phyloP scores from a whole-genome alignment of 371 early-diverging fungal species.

The Lichtheimia hyalospora region DNA sequence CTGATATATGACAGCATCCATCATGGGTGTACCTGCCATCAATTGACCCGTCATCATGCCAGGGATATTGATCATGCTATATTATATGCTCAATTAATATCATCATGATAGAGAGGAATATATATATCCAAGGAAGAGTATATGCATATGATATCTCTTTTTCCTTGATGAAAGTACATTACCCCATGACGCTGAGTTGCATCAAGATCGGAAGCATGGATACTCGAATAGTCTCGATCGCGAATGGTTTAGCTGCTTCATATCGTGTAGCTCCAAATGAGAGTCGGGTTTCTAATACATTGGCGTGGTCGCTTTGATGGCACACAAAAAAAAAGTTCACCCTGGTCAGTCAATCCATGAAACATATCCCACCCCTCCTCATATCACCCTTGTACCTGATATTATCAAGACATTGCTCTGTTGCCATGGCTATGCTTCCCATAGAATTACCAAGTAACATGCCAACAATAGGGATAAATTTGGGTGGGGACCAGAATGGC shows the following conservation, averaged over 20 bases:
- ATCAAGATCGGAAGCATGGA: slow-evolving; percentile 84
- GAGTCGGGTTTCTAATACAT: slow-evolving; percentile 71
- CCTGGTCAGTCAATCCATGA: background rate
- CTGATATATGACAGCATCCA: slow-evolving; percentile 82
- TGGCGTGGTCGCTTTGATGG: slow-evolving; percentile 61
- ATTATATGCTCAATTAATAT: too few species aligned
- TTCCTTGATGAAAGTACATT: too few species aligned
- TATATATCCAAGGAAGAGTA: too few species aligned
- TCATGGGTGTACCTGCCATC: slow-evolving; percentile 79
- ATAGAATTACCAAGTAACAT: slow-evolving; percentile 87
- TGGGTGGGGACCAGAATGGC: slow-evolving; percentile 74
- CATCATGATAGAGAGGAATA: too few species aligned
- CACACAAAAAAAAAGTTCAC: slow-evolving; percentile 11
- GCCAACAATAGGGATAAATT: slow-evolving; percentile 87
- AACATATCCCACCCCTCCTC: background rate
- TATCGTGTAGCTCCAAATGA: slow-evolving; percentile 82
- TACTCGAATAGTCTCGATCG: slow-evolving; percentile 69
- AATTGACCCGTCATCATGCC: slow-evolving; percentile 93
- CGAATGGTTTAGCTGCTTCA: slow-evolving; percentile 80
- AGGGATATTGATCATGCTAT: slow-evolving; percentile 78
- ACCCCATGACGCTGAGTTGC: slow-evolving; percentile 80
- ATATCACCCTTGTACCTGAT: slow-evolving; percentile 31
- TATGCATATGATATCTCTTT: too few species aligned
- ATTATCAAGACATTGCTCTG: slow-evolving; percentile 64
- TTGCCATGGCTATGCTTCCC: slow-evolving; percentile 80